Base-by-base conservation (phyloP, 1,284 basidiomycete species). In the Trametes pubescens region DNA sequence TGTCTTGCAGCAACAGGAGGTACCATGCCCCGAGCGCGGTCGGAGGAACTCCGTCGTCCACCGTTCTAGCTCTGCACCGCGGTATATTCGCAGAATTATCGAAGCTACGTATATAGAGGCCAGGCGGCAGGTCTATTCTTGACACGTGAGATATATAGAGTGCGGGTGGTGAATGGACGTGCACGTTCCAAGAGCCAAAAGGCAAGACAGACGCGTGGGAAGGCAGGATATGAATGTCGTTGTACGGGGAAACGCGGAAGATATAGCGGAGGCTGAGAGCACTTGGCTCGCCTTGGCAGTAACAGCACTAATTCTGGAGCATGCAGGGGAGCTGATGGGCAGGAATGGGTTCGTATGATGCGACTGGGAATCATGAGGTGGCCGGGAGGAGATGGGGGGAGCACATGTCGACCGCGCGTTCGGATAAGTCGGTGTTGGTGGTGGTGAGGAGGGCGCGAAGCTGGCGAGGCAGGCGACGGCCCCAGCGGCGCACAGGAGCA, bases 231-330 rank as follows among this genome's bases (percentile, higher is more conserved):
- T 54, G 59, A 65, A 61, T 61, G 52, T 47, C 29, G 9, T 54
- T 48, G 51, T 18, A 51, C 62, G 67, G 65, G 60, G 65, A 66
- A 69, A 62, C 57, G 62, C 65, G 65, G 67, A 57, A 32, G 61
- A 62, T 62, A 48, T 37, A 43, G 53, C 55, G 57, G 57, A 60
- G 38, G 54, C 56, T 59, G 62, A 59, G 59, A 57, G 58, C 38
- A 69, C 67, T 69, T 69, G 67, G 67, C 67, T 66, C n/a, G 46
- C 59, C 67, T 69, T 69, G 67, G 67, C 67, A 62, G 67, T 66
- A 48, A 69, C 67, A 56, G 67, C 43, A 53, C 62, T 68, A 68
- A 61, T 57, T 68, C 64, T 64, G 64, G 62, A 59, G 32, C 29
- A 47, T 4, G 48, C 43, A 53, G 48, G 55, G 24, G n/a, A 44